Evolutionary conservation across 345 rosid genomes (phyloP), one percentile per base, ranked within the genome.

Genomic region (Cardiospermum halicacabum): DNA sequence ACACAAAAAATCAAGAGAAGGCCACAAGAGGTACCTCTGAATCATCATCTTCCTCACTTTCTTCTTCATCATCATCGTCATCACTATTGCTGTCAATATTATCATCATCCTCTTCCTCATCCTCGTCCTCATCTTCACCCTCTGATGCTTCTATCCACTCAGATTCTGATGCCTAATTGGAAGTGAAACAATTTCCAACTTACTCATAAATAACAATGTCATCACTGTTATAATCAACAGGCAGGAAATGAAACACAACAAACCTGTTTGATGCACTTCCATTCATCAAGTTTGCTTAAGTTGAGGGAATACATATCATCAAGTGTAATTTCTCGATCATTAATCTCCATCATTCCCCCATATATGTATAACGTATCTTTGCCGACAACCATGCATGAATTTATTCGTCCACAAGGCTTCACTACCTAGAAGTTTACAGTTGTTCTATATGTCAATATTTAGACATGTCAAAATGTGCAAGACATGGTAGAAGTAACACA

Each of bases 291-390:
- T 79, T 93, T 93, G 84, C 94, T 86, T 68, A 93, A 94, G 78
- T 90, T 93, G 66, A 90, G 98, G 31, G 90, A 88, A 76, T 85
- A 88, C 76, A 93, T 66, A 78, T 93, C 98, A 64, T 90, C 98
- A 72, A 90, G 97, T 18, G 94, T 86, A 73, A 93, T 73, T 75
- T 93, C 98, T 73, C 7, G 85, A 66, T 93, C 98, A 68, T 84
- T 93, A 43, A 84, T 82, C 82, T 93, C 98, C 96, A 93, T 90
- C 98, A 93, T 90, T 58, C 98, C 98, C 69, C 97, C 98, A 55
- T 93, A 93, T 47, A 93, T 71, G 80, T 88, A 93, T 64, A 90
- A 75, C 22, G 84, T 86, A 81, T 93, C 98, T 76, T 75, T 88
- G 69, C 98, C 94, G 65, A 93, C 94, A 34, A 84, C 96, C 94